Base-by-base conservation (phyloP, 2,329 filamentous ascomycete genomes). In the Mollisiaceae sp. region DNA sequence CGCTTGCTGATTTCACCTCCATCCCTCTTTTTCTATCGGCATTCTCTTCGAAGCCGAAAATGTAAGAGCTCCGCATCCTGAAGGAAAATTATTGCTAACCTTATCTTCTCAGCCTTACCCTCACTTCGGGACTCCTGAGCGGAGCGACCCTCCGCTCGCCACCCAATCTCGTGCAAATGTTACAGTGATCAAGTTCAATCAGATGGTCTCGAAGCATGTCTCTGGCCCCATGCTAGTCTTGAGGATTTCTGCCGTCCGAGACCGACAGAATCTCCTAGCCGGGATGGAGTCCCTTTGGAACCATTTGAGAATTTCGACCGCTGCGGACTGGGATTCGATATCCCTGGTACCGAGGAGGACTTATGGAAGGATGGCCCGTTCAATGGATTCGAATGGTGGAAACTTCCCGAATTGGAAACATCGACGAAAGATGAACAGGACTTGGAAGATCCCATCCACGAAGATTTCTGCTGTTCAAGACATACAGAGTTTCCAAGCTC, bases 161-260 rank as follows among this genome's bases (percentile, higher is more conserved):
- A 47, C 63, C 59, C 18, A 39, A 65, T 65, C 45, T 41, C 38
- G 54, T 50, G 58, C 39, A 41, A 54, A 65, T 65, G 63, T 58
- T 43, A 61, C 15, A 65, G 63, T 65, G 55, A 65, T 65, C 66
- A 63, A 63, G 60, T 55, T 63, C 66, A 65, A 60, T 67, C 66
- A 63, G 58, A 50, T 43, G 45, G 36, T 20, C 60, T 64, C 52
- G 60, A 58, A 60, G 41, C 54, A 57, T 60, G 63, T 9, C 50
- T 54, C 24, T 54, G 50, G 24, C 50, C 50, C 14, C 12, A 18
- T 54, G 50, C 50, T 54, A 54, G 50, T 54, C 50, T 54, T n/a
- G 50, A 54, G 50, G 59, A 62, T 36, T 54, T 61, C 52, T 64
- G 60, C 57, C 32, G 59, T 5, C 47, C 66, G 66, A 56, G 63